These are phyloP conservation scores for Phytopythium delawarense DNA, from an alignment of 352 stramenopile species.

Conservation along the genomic window DNA sequence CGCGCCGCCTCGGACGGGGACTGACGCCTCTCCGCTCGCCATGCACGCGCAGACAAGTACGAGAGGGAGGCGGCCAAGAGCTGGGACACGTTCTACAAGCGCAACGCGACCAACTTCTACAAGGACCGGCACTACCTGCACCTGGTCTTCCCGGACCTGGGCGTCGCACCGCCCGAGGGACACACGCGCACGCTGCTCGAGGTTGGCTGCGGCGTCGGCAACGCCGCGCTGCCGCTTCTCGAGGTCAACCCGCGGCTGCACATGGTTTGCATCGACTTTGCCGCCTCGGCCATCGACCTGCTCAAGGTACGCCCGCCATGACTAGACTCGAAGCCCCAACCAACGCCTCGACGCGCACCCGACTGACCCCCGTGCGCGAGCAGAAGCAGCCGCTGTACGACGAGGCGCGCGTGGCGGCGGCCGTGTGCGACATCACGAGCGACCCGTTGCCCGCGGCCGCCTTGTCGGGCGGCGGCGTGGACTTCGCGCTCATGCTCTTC, in stretches of 20 bases:
- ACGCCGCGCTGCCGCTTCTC: slow-evolving; percentile 92
- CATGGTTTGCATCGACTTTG: slow-evolving; percentile 93
- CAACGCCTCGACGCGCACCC: too few species aligned
- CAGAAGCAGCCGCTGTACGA: slow-evolving; percentile 85
- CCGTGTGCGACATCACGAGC: slow-evolving; percentile 84
- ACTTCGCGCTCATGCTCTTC: slow-evolving; percentile 85
- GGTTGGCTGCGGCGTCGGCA: slow-evolving; percentile 94
- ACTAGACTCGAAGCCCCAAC: too few species aligned
- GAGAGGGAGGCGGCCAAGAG: slow-evolving; percentile 78
- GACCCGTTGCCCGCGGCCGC: slow-evolving; percentile 56
- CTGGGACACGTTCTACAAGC: slow-evolving; percentile 95
- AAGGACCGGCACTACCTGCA: slow-evolving; percentile 95
- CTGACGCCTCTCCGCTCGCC: neutral
- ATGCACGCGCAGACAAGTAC: slow-evolving; percentile 53
- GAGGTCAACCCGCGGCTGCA: slow-evolving; percentile 85
- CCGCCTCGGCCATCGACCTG: slow-evolving; percentile 86
- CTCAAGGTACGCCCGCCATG: slow-evolving; percentile 68
- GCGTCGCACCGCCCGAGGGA: slow-evolving; percentile 37
- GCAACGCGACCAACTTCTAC: slow-evolving; percentile 94
- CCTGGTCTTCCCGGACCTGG: slow-evolving; percentile 88
- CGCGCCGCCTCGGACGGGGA: too few species aligned
- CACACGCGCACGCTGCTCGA: slow-evolving; percentile 83
- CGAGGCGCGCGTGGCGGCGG: slow-evolving; percentile 51
- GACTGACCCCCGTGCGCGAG: neutral
- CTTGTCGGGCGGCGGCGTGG: slow-evolving; percentile 57